Percentiles rank a stretch among this genome's conserved stretches.
These are phyloP conservation scores for Trypethelium eluteriae DNA, from an alignment of 495 filamentous ascomycete species.

Conservation along the genomic window DNA sequence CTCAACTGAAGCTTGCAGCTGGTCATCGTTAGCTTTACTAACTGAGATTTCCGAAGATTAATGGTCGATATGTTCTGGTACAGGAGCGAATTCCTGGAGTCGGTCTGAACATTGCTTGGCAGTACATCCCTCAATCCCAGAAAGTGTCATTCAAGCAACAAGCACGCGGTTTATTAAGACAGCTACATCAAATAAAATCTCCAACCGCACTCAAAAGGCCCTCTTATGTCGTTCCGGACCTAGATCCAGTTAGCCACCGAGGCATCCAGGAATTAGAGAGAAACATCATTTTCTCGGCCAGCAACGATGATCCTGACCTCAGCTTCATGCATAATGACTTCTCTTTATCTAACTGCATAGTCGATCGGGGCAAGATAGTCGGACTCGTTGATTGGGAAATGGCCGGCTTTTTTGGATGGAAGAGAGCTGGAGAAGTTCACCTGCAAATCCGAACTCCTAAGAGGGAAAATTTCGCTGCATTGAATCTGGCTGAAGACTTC, in stretches of 20 bases:
- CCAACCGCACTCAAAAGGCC: neutral
- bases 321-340: conserved; percentile 13
- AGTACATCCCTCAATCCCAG: conserved; percentile 36
- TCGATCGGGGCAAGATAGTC: conserved; percentile 10
- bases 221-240: neutral
- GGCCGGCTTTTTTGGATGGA: conserved; percentile 14
- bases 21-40: conserved; percentile 20
- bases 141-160: conserved; percentile 40
- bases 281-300: neutral
- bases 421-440: neutral
- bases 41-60: conserved; percentile 33
- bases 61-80: conserved; percentile 35
- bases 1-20: conserved; percentile 9
- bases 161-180: conserved; percentile 33
- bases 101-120: conserved; percentile 40
- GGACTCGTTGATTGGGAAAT: conserved; percentile 14
- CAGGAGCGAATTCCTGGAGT: conserved; percentile 43
- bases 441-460: conserved; percentile 3
- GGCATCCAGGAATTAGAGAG: neutral
- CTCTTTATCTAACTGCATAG: conserved; percentile 13
- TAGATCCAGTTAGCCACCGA: neutral
- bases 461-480: neutral
- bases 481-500: conserved; percentile 6
- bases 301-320: neutral
- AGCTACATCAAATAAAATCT: conserved; percentile 18